Conservation (phyloP, 305 asterid genomes). For the Fraxinus albicans region DNA sequence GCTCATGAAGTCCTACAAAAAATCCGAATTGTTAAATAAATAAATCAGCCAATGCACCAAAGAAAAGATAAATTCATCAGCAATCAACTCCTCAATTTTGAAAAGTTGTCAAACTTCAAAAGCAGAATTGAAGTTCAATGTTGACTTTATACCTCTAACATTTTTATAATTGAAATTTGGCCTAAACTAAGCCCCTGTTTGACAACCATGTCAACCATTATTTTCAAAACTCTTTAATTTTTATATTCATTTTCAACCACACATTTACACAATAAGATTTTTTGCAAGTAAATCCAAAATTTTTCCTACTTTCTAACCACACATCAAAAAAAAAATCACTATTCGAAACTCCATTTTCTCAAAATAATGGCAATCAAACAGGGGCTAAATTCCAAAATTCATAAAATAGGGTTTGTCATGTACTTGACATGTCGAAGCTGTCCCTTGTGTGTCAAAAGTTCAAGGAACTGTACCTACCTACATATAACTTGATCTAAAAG, state of each 20-base stretch:
- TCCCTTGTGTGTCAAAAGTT: not conserved
- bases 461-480: not conserved
- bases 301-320: not conserved
- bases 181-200: not conserved
- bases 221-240: not conserved
- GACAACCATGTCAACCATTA: not conserved
- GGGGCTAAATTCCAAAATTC: not conserved
- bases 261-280: not conserved
- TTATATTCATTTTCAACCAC: not conserved
- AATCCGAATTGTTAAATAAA: slow-evolving; percentile 17
- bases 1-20: slow-evolving; percentile 91
- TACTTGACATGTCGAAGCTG: not conserved
- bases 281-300: not conserved
- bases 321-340: too few species aligned
- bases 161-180: not conserved
- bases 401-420: not conserved
- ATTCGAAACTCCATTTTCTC: too few species aligned
- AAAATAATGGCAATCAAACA: too few species aligned
- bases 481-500: not conserved
- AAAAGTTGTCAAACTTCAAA: not conserved
- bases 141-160: not conserved
- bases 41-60: not conserved
- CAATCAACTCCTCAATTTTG: not conserved
- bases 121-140: not conserved
- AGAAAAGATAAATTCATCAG: not conserved